Evolutionary conservation across 129 eudicot species (phyloP), one percentile per base, ranked within the genome.

Genomic region (Heracleum sosnowskyi): DNA sequence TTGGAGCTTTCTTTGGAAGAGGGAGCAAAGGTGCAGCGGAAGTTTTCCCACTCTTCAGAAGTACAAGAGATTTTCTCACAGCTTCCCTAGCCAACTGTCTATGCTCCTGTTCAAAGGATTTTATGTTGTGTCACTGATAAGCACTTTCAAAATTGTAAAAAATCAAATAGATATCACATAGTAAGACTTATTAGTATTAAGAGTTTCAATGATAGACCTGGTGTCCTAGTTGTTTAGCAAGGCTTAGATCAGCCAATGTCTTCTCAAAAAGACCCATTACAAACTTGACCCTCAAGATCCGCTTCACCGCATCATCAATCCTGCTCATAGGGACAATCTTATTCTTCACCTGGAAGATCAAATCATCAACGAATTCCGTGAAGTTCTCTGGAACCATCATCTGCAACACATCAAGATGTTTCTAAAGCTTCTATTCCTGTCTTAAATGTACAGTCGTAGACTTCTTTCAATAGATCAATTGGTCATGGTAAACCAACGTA

Each of bases 71-170:
- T 60, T 84, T 89, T 76, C 93, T 80, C 34, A 89, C 93, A 5
- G 93, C 93, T 72, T 89, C 93, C 66, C 90, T 86, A 1, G 93
- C 93, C 82, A 89, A 77, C 22, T 89, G 85, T 64, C 92, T 75
- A 70, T 89, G 90, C 20, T 76, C 88, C 82, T 87, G 77, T 29
- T 40, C 77, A 44, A 44, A 37, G 26, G 20, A 74, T 7, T 13
- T 60, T 60, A 60, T 29, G 11, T 42, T 40, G 17, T 42, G 7
- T 11, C 18, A 20, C 1, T 5, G 35, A 13, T 24, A 74, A 26
- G 77, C 36, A 42, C 60, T 44, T n/a, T 8, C 13, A 42, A 24
- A n/a, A 18, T 42, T 24, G 34, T 33, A 28, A 3, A 17, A 42
- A 12, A 6, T 24, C 15, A 18, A 24, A n/a, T 73, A 33, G 10